A percentile compares a stretch with the other conserved stretches of the same genome.
Conservation (phyloP, 2,329 filamentous ascomycete genomes). For the Dactylellina parvicollis region DNA sequence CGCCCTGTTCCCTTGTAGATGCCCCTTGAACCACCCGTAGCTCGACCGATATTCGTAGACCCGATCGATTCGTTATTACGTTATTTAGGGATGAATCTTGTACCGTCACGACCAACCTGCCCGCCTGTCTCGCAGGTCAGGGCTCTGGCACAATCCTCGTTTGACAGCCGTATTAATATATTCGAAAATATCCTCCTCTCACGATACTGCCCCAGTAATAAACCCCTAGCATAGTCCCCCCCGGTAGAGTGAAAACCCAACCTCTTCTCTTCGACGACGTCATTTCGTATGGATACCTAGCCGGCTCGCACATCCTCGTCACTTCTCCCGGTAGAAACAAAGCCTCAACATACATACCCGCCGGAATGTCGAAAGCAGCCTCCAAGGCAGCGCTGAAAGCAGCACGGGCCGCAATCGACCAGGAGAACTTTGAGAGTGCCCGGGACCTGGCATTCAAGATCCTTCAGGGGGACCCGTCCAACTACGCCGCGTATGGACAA, state of each 20-base stretch:
- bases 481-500: slow-evolving; percentile 67
- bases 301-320: not conserved
- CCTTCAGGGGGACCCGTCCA: slow-evolving; percentile 76
- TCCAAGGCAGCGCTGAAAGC: slow-evolving; percentile 71
- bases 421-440: slow-evolving; percentile 80
- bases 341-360: no score
- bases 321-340: no score
- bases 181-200: not conserved
- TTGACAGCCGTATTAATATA: not conserved
- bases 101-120: no score
- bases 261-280: no score
- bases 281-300: no score
- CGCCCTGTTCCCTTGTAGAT: no score
- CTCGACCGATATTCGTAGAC: no score
- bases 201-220: not conserved
- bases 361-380: slow-evolving; percentile 48
- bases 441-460: slow-evolving; percentile 74
- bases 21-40: no score
- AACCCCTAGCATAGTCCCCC: no score
- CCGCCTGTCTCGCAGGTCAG: not conserved
- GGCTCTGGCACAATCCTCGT: not conserved
- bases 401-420: slow-evolving; percentile 79
- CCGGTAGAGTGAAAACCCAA: no score
- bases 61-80: no score
- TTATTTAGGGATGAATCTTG: no score